Base-by-base conservation (phyloP, 1,284 basidiomycete species). In the Cryptococcus hybrid region DNA sequence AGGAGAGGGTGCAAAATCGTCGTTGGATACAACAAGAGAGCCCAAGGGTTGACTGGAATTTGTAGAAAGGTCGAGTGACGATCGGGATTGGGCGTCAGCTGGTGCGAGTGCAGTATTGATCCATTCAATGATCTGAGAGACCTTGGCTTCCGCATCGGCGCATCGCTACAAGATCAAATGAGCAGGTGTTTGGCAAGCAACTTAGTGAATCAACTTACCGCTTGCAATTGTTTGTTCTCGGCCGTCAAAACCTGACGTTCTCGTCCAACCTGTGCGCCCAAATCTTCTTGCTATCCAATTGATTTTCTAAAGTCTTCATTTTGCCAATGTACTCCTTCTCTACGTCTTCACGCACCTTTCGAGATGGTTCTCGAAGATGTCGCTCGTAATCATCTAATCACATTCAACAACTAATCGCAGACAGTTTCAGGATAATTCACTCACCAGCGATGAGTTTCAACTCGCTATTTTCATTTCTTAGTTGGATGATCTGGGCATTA, bases 271-370 rank as follows among this genome's bases (percentile, higher is more conserved):
- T 60, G 52, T 71, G 68, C 1, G 73, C 73, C 73, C 73, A 77
- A 42, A 73, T 72, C 51, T 58, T 62, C 62, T 77, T 77, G 61
- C 63, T 67, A 69, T 86, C 84, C 18, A 85, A 72, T 63, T 80
- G 80, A 64, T 78, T 81, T 56, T 81, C 78, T 70, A 90, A 84
- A 34, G 81, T 82, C 37, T 85, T 84, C 0, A 92, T 71, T 71
- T 84, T 85, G 2, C 59, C 80, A 7, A 76, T 68, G 86, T 87
- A 92, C 71, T 93, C 89, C 61, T 80, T 84, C 78, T 91, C 89
- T 3, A 91, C 87, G 55, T 91, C 88, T 70, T 90, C 89, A 44
- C 85, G 82, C 2, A 89, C 86, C 47, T 85, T 85, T 24, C 85
- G 80, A 50, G 87, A 75, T 1, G 88, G 88, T 64, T 88, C 87